Conservation (phyloP, 2,329 filamentous ascomycete species). For the Aspergillus calidoustus region DNA sequence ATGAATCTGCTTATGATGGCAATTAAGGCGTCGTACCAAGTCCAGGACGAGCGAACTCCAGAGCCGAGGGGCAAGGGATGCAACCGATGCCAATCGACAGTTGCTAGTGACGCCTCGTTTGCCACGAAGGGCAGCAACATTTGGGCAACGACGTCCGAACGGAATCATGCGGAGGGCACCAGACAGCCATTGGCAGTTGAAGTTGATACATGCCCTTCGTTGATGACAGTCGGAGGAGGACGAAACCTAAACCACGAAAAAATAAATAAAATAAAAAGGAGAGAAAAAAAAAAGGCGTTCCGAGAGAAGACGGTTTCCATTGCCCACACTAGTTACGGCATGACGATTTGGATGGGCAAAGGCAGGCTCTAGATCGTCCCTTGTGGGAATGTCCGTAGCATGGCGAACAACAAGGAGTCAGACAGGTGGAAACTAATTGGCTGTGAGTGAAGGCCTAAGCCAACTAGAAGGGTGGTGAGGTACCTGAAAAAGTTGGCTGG, state of each 20-base stretch:
- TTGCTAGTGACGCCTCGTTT: slow-evolving; percentile 37
- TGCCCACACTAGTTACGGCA: slow-evolving; percentile 23
- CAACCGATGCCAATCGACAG: slow-evolving; percentile 36
- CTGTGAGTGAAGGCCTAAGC: slow-evolving; percentile 21
- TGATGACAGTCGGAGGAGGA: slow-evolving; percentile 13
- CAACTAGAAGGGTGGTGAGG: slow-evolving; percentile 17
- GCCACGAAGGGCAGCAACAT: slow-evolving; percentile 34
- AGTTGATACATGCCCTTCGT: slow-evolving; percentile 19
- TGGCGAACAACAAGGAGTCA: slow-evolving; percentile 22
- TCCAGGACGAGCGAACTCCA: slow-evolving; percentile 19
- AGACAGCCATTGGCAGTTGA: slow-evolving; percentile 24
- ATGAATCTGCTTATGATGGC: slow-evolving; percentile 34
- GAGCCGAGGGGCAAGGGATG: slow-evolving; percentile 20
- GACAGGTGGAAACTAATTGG: slow-evolving; percentile 26
- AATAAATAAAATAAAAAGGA: slow-evolving; percentile 15
- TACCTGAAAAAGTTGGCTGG: slow-evolving; percentile 23
- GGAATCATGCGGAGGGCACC: slow-evolving; percentile 34
- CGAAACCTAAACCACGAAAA: slow-evolving; percentile 10
- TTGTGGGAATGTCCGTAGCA: slow-evolving; percentile 23
- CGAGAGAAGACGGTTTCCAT: slow-evolving; percentile 27
- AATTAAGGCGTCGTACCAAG: slow-evolving; percentile 28
- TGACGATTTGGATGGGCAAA: slow-evolving; percentile 5
- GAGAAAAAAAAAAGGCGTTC: slow-evolving; percentile 17
- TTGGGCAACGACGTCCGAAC: slow-evolving; percentile 34
- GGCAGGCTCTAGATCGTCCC: slow-evolving; percentile 13